phyloP scores from a whole-genome alignment of 2,329 filamentous ascomycete species.

The Teratosphaeriaceae sp. region DNA sequence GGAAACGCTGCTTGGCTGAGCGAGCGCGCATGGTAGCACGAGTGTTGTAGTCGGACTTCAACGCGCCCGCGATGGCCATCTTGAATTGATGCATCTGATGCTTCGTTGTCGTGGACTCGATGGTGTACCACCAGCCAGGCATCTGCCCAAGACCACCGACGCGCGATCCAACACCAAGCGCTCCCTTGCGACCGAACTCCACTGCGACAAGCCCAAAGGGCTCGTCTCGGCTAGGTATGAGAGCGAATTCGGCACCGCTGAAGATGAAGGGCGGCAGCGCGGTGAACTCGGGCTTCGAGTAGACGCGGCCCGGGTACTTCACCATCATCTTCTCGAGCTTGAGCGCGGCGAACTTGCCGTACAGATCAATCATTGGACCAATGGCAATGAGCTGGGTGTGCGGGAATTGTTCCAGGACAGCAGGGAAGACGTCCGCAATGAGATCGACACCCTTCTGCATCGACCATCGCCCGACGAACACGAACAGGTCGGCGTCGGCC shows the following conservation, averaged over 20 bases:
- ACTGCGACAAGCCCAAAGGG: slow-evolving; percentile 64
- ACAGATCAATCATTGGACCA: slow-evolving; percentile 60
- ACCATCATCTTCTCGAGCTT: slow-evolving; percentile 60
- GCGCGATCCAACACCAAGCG: slow-evolving; percentile 58
- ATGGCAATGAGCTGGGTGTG: slow-evolving; percentile 57
- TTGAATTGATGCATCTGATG: slow-evolving; percentile 61
- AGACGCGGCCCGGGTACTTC: slow-evolving; percentile 58
- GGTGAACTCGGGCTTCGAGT: slow-evolving; percentile 63
- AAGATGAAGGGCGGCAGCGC: slow-evolving; percentile 61
- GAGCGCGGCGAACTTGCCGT: slow-evolving; percentile 60
- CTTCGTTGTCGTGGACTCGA: slow-evolving; percentile 57
- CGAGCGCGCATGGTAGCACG: slow-evolving; percentile 58
- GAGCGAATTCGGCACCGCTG: slow-evolving; percentile 59
- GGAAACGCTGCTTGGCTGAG: slow-evolving; percentile 59
- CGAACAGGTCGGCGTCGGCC: slow-evolving; percentile 57
- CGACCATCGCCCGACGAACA: slow-evolving; percentile 64
- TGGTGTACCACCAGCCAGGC: slow-evolving; percentile 66
- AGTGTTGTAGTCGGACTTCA: slow-evolving; percentile 50
- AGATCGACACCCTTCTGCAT: slow-evolving; percentile 64
- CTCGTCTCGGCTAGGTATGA: slow-evolving; percentile 63
- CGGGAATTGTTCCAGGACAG: slow-evolving; percentile 53
- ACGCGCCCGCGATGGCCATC: slow-evolving; percentile 54
- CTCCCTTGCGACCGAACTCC: slow-evolving; percentile 62
- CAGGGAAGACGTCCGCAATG: slow-evolving; percentile 61
- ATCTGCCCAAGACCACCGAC: slow-evolving; percentile 64